Evolutionary conservation across 371 early-diverging fungal genomes (phyloP).

Genomic region (Synchytrium microbalum): DNA sequence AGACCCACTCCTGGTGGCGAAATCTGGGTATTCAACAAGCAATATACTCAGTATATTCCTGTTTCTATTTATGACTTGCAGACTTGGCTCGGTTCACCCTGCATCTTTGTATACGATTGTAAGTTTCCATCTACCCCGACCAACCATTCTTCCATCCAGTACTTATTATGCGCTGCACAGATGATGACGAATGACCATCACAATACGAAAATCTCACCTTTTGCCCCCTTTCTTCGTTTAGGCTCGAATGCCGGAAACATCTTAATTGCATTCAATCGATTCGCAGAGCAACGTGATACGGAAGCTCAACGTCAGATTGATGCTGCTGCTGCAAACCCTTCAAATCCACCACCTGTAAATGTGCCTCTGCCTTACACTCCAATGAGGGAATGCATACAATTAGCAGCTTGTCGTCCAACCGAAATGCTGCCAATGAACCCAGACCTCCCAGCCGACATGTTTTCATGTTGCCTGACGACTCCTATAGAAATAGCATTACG

Average conservation of each 20-base stretch:
- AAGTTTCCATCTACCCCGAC: no score
- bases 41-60: constrained; percentile 96
- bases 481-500: constrained; percentile 91
- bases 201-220: no score
- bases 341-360: constrained; percentile 4
- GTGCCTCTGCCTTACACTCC: constrained; percentile 27
- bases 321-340: constrained; percentile 7
- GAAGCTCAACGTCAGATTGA: constrained; percentile 37
- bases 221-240: neutral
- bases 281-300: constrained; percentile 75
- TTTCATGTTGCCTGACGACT: constrained; percentile 91
- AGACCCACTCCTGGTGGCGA: constrained; percentile 92
- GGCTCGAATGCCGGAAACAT: constrained; percentile 82
- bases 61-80: constrained; percentile 85
- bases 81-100: constrained; percentile 90
- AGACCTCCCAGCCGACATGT: constrained; percentile 91
- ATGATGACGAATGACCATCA: no score
- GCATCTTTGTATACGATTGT: constrained; percentile 94
- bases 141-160: no score
- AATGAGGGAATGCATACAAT: constrained; percentile 81
- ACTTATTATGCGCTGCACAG: no score
- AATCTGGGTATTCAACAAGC: constrained; percentile 96
- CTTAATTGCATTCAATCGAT: constrained; percentile 76
- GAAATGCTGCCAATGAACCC: constrained; percentile 90
- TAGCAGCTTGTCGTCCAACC: constrained; percentile 82